Base-by-base conservation (phyloP, 306 rosid genomes). In the Morella rubra region DNA sequence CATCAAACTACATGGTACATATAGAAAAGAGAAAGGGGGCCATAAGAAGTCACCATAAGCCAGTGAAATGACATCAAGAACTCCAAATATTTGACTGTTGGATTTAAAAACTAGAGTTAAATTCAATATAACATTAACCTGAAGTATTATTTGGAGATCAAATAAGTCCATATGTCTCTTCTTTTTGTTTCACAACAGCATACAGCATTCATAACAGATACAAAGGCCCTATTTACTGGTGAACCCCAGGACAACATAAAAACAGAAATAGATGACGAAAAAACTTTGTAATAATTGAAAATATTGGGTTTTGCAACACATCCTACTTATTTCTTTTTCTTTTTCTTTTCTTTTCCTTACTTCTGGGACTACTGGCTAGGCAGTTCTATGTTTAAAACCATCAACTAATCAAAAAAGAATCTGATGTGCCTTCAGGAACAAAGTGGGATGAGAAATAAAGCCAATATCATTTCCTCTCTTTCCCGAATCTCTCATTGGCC, bases 1-100 rank as follows among this genome's bases (percentile, higher is more conserved):
- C 89, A 94, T 94, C 97, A 66, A 94, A 94, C 98, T 94, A 81
- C 65, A 65, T 76, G 64, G 80, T 2, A 45, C 41, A 72, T 27
- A 76, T 49, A 68, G 50, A 78, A 61, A 41, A 6, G 49, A 5
- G 20, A 22, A 16, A 9, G 4, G 20, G 1, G 69, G 5, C 19
- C 10, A 4, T 2, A 47, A 47, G 52, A 47, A 4, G 22, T 40
- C 19, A 62, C 7, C 19, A 66, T 41, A 42, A 66, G 4, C 18
- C 49, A 65, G 42, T 7, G 22, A 65, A 16, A 16, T 65, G 71
- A 65, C 50, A 65, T 42, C 16, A 42, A 65, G 27, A 66, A 0
- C 50, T 42, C 49, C 50, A 66, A 18, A 62, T 6, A 37, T 62
- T 62, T 62, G 22, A 40, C 71, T 42, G 24, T 9, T 41, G 71